Conservation (phyloP, 2,329 filamentous ascomycete genomes). For the Venturia nashicola region DNA sequence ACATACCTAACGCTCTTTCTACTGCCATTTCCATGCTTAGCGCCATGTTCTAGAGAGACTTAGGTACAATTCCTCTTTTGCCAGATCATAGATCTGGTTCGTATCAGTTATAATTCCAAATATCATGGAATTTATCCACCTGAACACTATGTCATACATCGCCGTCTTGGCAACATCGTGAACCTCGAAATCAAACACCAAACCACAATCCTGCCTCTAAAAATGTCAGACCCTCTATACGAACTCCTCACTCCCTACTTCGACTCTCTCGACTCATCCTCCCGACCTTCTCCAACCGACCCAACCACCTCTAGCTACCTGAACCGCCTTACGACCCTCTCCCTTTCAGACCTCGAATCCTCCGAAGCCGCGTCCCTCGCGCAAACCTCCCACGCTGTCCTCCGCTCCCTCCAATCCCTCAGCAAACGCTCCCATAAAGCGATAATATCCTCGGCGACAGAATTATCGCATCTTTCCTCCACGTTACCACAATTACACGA, state of each 20-base stretch:
- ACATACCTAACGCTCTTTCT: not conserved
- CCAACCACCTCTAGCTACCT: constrained; percentile 58
- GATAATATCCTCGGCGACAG: constrained; percentile 68
- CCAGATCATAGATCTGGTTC: no score
- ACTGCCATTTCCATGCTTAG: no score
- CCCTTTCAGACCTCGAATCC: constrained; percentile 57
- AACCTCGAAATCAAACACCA: not conserved
- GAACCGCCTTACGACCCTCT: constrained; percentile 61
- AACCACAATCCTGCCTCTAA: not conserved
- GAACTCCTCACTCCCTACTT: constrained; percentile 58
- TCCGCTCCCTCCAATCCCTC: constrained; percentile 73
- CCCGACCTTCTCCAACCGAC: constrained; percentile 33
- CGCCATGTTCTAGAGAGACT: no score
- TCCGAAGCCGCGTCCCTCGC: constrained; percentile 70
- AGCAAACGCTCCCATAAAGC: constrained; percentile 81
- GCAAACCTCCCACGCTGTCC: constrained; percentile 66
- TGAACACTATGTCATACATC: not conserved
- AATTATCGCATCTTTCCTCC: constrained; percentile 60
- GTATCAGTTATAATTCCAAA: no score
- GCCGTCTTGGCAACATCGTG: not conserved
- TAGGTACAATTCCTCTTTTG: no score
- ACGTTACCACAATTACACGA: constrained; percentile 59
- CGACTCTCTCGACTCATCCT: constrained; percentile 28
- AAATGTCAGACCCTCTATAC: constrained; percentile 51
- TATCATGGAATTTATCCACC: no score